These are phyloP conservation scores for Blumeria graminis DNA, from an alignment of 2,329 filamentous ascomycete genomes.

Conservation along the genomic window DNA sequence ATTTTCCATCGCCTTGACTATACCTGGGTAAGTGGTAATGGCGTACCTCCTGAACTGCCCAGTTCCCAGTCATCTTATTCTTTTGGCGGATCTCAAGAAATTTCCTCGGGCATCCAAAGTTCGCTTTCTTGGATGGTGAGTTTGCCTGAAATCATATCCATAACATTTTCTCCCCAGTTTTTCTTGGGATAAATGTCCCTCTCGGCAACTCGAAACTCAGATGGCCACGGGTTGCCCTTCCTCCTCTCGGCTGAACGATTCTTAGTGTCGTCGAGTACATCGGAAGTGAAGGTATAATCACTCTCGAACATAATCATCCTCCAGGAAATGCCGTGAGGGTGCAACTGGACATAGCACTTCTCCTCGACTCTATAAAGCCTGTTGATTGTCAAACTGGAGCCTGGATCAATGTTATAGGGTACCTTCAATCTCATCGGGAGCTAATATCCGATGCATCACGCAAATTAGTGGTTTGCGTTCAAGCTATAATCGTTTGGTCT, in stretches of 20 bases:
- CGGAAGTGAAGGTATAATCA: conserved; percentile 30
- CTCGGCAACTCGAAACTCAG: not conserved
- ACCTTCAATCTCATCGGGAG: conserved; percentile 24
- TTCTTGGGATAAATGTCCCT: not conserved
- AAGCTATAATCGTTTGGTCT: conserved; percentile 57
- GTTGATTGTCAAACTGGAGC: conserved; percentile 47
- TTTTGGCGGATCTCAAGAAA: conserved; percentile 12
- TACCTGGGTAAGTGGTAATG: conserved; percentile 2
- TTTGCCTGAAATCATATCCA: not conserved
- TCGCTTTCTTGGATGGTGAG: conserved; percentile 78
- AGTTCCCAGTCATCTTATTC: conserved; percentile 9
- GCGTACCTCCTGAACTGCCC: conserved; percentile 10
- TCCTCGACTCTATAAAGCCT: conserved; percentile 39
- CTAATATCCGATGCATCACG: conserved; percentile 6
- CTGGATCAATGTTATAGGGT: conserved; percentile 79
- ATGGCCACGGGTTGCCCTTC: not conserved
- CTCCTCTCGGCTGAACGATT: conserved; percentile 1
- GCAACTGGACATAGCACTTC: conserved; percentile 43
- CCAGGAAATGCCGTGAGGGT: conserved; percentile 22
- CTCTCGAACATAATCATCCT: conserved; percentile 44
- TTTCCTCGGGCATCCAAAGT: conserved; percentile 37
- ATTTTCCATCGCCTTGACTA: too few species aligned
- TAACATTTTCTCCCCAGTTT: not conserved
- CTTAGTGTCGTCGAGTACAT: conserved; percentile 34
- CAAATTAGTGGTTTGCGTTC: conserved; percentile 25